These are phyloP conservation scores for Gossypium lobatum DNA, from an alignment of 441 rosid genomes.

Conservation along the genomic window DNA sequence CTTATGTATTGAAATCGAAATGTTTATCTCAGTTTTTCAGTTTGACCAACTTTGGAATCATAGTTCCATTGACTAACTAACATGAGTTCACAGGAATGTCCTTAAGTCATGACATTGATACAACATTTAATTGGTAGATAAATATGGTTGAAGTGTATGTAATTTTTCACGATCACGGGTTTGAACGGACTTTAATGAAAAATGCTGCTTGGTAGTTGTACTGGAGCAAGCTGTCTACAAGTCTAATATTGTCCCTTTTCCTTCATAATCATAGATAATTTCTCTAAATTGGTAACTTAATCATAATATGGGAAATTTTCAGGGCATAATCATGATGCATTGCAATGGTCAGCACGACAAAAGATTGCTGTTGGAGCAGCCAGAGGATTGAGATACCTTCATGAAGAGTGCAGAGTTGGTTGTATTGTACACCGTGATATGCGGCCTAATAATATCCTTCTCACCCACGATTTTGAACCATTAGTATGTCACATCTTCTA, in stretches of 20 bases:
- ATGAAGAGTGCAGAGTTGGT: constrained; percentile 80
- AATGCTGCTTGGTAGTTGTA: constrained; percentile 4
- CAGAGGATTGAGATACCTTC: constrained; percentile 71
- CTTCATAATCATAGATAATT: neutral
- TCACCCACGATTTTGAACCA: constrained; percentile 73
- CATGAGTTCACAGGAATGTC: neutral
- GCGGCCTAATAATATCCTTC: constrained; percentile 69
- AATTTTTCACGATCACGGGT: neutral
- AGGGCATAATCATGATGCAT: constrained; percentile 39
- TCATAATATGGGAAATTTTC: constrained; percentile 11
- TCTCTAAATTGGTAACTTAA: constrained; percentile 1
- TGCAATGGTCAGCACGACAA: constrained; percentile 58
- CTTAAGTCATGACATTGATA: neutral
- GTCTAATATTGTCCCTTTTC: neutral
- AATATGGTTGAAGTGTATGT: neutral
- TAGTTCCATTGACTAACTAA: neutral
- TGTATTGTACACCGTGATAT: constrained; percentile 72
- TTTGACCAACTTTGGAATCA: neutral
- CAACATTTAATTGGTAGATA: neutral
- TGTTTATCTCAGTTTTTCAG: too few species aligned
- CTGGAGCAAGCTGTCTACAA: neutral
- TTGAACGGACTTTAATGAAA: neutral
- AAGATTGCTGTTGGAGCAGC: constrained; percentile 76
- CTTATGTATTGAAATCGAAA: neutral
- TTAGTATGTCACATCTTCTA: constrained; percentile 32